Base-by-base conservation (phyloP, 805 yeast species). In the Scheffersomyces coipomensis region DNA sequence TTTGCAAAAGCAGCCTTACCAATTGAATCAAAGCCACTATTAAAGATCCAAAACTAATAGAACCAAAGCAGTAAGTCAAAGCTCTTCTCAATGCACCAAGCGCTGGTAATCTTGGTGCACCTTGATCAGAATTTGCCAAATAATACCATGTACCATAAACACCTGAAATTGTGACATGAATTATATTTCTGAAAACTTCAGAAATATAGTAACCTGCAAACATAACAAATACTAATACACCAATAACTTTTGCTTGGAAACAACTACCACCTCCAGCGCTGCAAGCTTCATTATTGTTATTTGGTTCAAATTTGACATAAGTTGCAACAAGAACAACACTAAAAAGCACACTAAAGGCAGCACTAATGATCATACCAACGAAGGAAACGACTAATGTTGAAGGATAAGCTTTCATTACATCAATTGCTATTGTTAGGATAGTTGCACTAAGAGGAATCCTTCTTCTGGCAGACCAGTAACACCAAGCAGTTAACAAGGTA, bases 111-210 rank as follows among this genome's bases (percentile, higher is more conserved):
- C 57, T 73, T 23, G 96, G 96, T 67, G 78, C 83, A 2, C 89
- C 89, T 57, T 83, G 84, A 56, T 83, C 88, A 10, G 88, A 78
- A 39, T 72, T 71, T 15, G 85, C 76, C 60, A 85, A 75, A 62
- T 88, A 90, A 62, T 87, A 89, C 97, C 97, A 90, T 7, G 91
- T 78, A 8, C 97, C 97, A 57, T 78, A 90, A 15, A 88, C 79
- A 19, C 96, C 96, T 18, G 91, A 75, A 34, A 88, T 81, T 1
- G 89, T 78, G 17, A 84, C 85, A 55, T 90, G 95, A 26, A 88
- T 81, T 12, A 86, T 73, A 52, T 86, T 88, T 62, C 82, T 81
- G 42, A 87, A 69, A 15, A 89, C 93, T 62, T 88, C 97, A 21
- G 93, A 76, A 43, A 88, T 78, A 58, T 79, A 85, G 57, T 78